Percentiles rank a stretch among this genome's conserved stretches.
Evolutionary conservation across 179 eudicot species (phyloP).

Genomic region (Camellia oleifera): DNA sequence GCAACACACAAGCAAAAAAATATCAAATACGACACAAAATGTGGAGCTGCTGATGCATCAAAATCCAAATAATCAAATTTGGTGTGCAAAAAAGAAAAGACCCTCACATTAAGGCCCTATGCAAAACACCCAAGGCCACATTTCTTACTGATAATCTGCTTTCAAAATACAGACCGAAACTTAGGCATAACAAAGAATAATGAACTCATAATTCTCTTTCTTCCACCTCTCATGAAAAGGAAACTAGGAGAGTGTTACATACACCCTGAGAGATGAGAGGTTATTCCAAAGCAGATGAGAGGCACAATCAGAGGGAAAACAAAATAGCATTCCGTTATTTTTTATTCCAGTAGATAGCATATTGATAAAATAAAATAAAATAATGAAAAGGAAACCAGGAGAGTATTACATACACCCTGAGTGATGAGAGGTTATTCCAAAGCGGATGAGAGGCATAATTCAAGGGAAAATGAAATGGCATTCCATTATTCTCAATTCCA

Average conservation of each 20-base stretch:
- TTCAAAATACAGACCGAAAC: background rate
- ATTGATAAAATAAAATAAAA: background rate
- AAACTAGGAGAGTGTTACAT: too few relatives aligned
- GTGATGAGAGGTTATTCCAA: too few relatives aligned
- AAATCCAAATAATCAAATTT: slow-evolving; percentile 6
- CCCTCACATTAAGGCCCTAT: background rate
- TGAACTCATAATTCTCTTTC: background rate
- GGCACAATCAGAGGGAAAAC: background rate
- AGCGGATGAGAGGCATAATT: too few relatives aligned
- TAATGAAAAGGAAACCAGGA: too few relatives aligned
- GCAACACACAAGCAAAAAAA: slow-evolving; percentile 29
- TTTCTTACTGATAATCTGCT: background rate
- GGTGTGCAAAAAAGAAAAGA: background rate
- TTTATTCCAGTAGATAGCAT: background rate
- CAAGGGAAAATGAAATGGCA: too few relatives aligned
- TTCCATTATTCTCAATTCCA: too few relatives aligned
- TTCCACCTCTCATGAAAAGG: background rate
- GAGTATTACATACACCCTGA: too few relatives aligned
- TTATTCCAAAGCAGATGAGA: background rate
- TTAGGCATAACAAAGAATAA: background rate
- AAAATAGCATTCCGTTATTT: background rate
- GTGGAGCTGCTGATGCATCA: background rate
- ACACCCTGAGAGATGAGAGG: too few relatives aligned
- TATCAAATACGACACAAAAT: slow-evolving; percentile 20
- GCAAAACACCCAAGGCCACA: background rate